Percentiles rank a stretch among this genome's conserved stretches.
phyloP scores from a whole-genome alignment of 495 filamentous ascomycete species.

The Lophiotrema nucula region DNA sequence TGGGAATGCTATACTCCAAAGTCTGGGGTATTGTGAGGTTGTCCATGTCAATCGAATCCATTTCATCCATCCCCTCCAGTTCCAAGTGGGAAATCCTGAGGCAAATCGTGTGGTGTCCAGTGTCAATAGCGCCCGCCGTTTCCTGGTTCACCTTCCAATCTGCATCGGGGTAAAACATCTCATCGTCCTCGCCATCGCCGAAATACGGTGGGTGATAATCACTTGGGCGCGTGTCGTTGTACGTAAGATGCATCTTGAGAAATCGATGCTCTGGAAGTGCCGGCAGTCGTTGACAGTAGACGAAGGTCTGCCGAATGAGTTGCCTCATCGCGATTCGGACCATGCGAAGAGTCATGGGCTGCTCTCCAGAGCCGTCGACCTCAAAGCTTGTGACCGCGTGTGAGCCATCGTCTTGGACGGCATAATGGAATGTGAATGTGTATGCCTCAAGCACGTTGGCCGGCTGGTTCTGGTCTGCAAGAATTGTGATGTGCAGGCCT shows the following conservation, averaged over 20 bases:
- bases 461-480: slow-evolving; percentile 42
- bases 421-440: slow-evolving; percentile 53
- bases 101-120: slow-evolving; percentile 44
- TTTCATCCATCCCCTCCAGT: not conserved
- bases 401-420: slow-evolving; percentile 17
- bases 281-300: slow-evolving; percentile 42
- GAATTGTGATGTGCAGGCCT: slow-evolving; percentile 49
- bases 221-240: slow-evolving; percentile 44
- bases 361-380: slow-evolving; percentile 39
- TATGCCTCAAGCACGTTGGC: slow-evolving; percentile 50
- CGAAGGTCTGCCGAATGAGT: slow-evolving; percentile 44
- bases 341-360: slow-evolving; percentile 41
- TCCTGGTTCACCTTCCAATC: slow-evolving; percentile 42
- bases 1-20: not conserved
- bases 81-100: slow-evolving; percentile 41
- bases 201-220: slow-evolving; percentile 49
- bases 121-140: slow-evolving; percentile 39
- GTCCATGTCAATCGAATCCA: not conserved
- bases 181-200: slow-evolving; percentile 33
- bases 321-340: slow-evolving; percentile 43
- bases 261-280: slow-evolving; percentile 44
- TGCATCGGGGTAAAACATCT: slow-evolving; percentile 41
- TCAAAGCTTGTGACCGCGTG: slow-evolving; percentile 42
- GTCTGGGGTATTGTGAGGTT: not conserved
- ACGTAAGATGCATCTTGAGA: slow-evolving; percentile 49